Evolutionary conservation across 2,329 filamentous ascomycete species (phyloP).

Genomic region (Aspergillus terreus): DNA sequence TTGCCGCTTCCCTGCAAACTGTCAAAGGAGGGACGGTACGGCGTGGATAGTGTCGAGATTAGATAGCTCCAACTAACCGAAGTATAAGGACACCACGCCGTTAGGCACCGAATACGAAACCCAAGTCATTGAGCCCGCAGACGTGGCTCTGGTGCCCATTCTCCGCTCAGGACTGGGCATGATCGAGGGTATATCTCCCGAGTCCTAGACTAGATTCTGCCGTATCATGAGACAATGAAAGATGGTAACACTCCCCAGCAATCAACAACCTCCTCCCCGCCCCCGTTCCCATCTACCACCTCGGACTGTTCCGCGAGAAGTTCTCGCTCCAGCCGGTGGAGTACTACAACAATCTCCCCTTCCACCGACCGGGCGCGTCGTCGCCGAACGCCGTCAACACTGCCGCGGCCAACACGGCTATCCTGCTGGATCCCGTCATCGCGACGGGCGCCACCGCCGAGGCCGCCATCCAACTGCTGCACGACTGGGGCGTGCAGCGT

Average conservation of each 20-base stretch:
- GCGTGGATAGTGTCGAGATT: neutral
- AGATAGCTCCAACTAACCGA: constrained; percentile 2
- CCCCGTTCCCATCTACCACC: constrained; percentile 82
- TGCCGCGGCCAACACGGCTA: constrained; percentile 60
- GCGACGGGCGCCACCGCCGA: constrained; percentile 87
- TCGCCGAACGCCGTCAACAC: constrained; percentile 32
- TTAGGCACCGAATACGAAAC: constrained; percentile 73
- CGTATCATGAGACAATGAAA: constrained; percentile 8
- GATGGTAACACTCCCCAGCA: constrained; percentile 40
- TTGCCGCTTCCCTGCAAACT: constrained; percentile 60
- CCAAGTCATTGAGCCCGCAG: constrained; percentile 58
- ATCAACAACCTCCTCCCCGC: constrained; percentile 76
- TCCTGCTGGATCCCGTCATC: constrained; percentile 88
- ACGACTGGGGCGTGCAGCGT: constrained; percentile 84
- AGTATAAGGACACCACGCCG: constrained; percentile 66
- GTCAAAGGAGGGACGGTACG: constrained; percentile 62
- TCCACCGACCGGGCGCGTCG: constrained; percentile 42
- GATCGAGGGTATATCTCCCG: constrained; percentile 63
- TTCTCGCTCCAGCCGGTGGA: constrained; percentile 84
- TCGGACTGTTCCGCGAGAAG: constrained; percentile 90
- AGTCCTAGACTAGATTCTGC: neutral
- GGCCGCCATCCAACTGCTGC: constrained; percentile 83
- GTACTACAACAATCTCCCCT: constrained; percentile 96
- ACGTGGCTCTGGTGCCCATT: constrained; percentile 82
- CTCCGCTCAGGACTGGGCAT: constrained; percentile 88